phyloP scores from a whole-genome alignment of 495 filamentous ascomycete genomes.

The Aspergillus bertholletiae region DNA sequence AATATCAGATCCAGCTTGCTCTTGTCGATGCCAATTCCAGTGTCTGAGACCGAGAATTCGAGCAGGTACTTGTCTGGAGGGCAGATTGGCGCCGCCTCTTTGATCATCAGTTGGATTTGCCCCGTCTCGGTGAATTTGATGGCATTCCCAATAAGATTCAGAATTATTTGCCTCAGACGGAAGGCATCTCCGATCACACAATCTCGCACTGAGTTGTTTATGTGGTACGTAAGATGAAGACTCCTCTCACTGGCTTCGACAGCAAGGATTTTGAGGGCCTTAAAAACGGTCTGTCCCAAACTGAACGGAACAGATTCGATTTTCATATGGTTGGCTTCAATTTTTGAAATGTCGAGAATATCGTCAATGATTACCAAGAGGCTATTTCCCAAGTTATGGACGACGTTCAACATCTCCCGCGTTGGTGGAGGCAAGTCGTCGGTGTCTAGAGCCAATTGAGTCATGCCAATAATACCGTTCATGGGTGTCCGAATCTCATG shows the following conservation, averaged over 20 bases:
- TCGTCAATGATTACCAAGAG: slow-evolving; percentile 98
- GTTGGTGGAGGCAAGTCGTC: slow-evolving; percentile 88
- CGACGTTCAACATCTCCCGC: slow-evolving; percentile 97
- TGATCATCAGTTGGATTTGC: slow-evolving; percentile 91
- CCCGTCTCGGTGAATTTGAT: slow-evolving; percentile 96
- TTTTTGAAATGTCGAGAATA: slow-evolving; percentile 98
- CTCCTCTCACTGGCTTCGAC: slow-evolving; percentile 96
- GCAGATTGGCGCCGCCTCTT: slow-evolving; percentile 65
- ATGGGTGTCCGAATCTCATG: slow-evolving; percentile 98
- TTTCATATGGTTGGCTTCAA: slow-evolving; percentile 98
- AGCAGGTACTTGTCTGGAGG: slow-evolving; percentile 80
- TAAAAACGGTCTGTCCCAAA: slow-evolving; percentile 92
- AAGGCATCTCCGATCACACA: slow-evolving; percentile 97
- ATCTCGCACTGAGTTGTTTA: slow-evolving; percentile 91
- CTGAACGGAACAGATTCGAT: slow-evolving; percentile 98
- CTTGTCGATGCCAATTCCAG: slow-evolving; percentile 92
- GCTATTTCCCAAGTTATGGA: slow-evolving; percentile 96
- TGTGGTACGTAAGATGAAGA: slow-evolving; percentile 88
- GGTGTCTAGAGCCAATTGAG: slow-evolving; percentile 92
- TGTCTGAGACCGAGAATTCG: slow-evolving; percentile 97
- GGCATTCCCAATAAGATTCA: slow-evolving; percentile 58
- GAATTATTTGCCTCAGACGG: slow-evolving; percentile 88
- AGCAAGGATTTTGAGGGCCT: slow-evolving; percentile 91
- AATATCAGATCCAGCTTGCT: slow-evolving; percentile 98
- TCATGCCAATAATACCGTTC: slow-evolving; percentile 88